phyloP scores from a whole-genome alignment of 257 asterid species.

The Solanum boliviense region DNA sequence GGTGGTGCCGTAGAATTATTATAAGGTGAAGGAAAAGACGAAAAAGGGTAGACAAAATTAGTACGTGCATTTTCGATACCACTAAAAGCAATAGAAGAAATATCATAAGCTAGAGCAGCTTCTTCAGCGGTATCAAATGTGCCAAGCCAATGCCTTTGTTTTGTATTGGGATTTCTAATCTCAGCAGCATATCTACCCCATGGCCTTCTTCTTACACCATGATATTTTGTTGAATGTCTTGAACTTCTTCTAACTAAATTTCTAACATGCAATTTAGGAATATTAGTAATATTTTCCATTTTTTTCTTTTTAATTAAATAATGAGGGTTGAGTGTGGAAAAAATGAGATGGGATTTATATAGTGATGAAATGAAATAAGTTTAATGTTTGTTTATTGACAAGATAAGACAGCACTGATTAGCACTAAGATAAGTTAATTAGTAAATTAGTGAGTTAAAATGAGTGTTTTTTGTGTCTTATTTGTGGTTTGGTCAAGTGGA shows the following conservation, averaged over 20 bases:
- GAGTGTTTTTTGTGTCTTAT: background rate
- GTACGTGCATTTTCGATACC: slow-evolving; percentile 23
- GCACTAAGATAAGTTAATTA: background rate
- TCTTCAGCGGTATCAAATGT: slow-evolving; percentile 25
- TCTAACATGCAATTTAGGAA: slow-evolving; percentile 5
- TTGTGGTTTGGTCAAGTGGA: slow-evolving; percentile 17
- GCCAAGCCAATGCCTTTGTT: slow-evolving; percentile 29
- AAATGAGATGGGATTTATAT: slow-evolving; percentile 3
- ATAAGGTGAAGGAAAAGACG: background rate
- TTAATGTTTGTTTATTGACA: background rate
- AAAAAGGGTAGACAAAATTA: slow-evolving; percentile 14
- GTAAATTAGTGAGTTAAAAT: background rate
- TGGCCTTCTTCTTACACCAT: slow-evolving; percentile 25
- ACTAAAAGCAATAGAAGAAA: slow-evolving; percentile 19
- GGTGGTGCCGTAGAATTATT: background rate
- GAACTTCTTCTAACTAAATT: slow-evolving; percentile 18
- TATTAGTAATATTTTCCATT: slow-evolving; percentile 7
- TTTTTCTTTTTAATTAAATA: background rate
- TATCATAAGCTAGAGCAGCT: slow-evolving; percentile 29
- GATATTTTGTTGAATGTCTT: slow-evolving; percentile 19
- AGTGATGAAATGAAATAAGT: background rate
- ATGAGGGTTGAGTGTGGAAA: background rate
- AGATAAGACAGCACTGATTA: background rate
- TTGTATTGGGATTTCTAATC: slow-evolving; percentile 23
- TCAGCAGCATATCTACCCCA: slow-evolving; percentile 30